Percentiles rank a stretch among this genome's conserved stretches.
These are phyloP conservation scores for Boletus sensibilis DNA, from an alignment of 768 basidiomycete species.

Conservation along the genomic window DNA sequence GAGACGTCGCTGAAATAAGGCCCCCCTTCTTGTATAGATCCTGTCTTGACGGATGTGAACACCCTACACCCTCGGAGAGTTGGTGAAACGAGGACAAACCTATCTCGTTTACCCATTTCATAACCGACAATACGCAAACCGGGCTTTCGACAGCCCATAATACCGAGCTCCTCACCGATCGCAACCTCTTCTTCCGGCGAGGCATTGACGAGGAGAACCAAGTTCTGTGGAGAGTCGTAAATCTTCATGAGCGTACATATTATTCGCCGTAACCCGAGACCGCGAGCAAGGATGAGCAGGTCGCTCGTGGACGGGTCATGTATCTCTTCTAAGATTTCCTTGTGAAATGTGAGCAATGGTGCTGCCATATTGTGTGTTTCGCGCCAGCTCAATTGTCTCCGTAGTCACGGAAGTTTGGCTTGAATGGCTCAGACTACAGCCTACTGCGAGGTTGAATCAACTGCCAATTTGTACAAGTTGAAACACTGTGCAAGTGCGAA, in stretches of 20 bases:
- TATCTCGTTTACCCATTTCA: conserved; percentile 75
- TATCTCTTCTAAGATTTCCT: conserved; percentile 60
- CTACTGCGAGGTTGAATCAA: background rate
- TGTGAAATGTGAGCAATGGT: conserved; percentile 63
- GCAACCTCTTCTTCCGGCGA: conserved; percentile 84
- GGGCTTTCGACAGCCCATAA: conserved; percentile 87
- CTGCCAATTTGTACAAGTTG: background rate
- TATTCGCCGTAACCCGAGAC: conserved; percentile 82
- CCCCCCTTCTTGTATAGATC: conserved; percentile 86
- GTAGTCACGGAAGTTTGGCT: background rate
- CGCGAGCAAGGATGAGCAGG: conserved; percentile 79
- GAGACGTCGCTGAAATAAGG: conserved; percentile 86
- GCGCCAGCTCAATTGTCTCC: conserved; percentile 1
- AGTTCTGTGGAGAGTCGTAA: conserved; percentile 81
- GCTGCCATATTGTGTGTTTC: conserved; percentile 19
- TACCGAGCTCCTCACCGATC: conserved; percentile 88
- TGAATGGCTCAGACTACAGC: conserved; percentile 1
- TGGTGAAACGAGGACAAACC: conserved; percentile 47
- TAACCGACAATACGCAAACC: conserved; percentile 81
- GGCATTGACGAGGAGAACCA: conserved; percentile 84
- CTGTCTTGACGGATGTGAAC: conserved; percentile 49
- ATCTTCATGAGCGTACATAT: conserved; percentile 88
- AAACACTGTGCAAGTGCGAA: too few relatives aligned
- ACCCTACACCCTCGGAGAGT: background rate
- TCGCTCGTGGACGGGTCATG: conserved; percentile 76